Evolutionary conservation across 139 green algal species (phyloP).

Genomic region (Chlamydomonas schloesseri): DNA sequence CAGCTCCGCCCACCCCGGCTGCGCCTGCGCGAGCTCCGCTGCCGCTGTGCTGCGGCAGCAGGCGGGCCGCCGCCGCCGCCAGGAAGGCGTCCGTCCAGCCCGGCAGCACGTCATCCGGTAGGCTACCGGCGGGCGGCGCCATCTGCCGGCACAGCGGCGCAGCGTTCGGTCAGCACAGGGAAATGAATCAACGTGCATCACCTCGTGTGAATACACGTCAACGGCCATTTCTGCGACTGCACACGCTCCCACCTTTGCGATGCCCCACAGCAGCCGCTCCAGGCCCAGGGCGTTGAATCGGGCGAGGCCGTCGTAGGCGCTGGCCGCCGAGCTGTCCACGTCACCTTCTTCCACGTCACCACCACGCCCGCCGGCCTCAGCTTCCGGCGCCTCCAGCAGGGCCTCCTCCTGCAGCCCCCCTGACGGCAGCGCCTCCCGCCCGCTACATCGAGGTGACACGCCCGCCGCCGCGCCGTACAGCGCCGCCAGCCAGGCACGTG

Average conservation of each 20-base stretch:
- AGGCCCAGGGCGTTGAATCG: slow-evolving; percentile 9
- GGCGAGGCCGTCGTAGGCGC: background rate
- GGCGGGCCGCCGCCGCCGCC: background rate
- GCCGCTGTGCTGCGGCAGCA: background rate
- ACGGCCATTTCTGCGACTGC: too few relatives aligned
- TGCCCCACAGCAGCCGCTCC: slow-evolving; percentile 34
- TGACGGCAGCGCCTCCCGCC: too few relatives aligned
- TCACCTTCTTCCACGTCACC: too few relatives aligned
- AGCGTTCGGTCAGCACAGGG: too few relatives aligned
- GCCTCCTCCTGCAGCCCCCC: too few relatives aligned
- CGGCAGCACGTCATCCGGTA: background rate
- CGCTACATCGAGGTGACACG: too few relatives aligned
- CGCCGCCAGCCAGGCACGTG: background rate
- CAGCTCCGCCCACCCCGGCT: too few relatives aligned
- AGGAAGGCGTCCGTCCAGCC: slow-evolving; percentile 14
- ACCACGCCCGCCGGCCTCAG: too few relatives aligned
- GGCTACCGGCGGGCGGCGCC: background rate
- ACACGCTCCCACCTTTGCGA: background rate
- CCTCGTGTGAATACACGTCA: too few relatives aligned
- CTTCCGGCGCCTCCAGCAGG: background rate
- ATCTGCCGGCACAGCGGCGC: background rate
- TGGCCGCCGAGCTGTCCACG: too few relatives aligned
- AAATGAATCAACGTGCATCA: too few relatives aligned
- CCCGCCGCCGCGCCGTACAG: slow-evolving; percentile 9
- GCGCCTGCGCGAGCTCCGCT: background rate